A percentile compares a stretch with the other conserved stretches of the same genome.
These are phyloP conservation scores for Pleurozium schreberi DNA, from an alignment of 225 moss, liverwort and hornwort species.

Conservation along the genomic window DNA sequence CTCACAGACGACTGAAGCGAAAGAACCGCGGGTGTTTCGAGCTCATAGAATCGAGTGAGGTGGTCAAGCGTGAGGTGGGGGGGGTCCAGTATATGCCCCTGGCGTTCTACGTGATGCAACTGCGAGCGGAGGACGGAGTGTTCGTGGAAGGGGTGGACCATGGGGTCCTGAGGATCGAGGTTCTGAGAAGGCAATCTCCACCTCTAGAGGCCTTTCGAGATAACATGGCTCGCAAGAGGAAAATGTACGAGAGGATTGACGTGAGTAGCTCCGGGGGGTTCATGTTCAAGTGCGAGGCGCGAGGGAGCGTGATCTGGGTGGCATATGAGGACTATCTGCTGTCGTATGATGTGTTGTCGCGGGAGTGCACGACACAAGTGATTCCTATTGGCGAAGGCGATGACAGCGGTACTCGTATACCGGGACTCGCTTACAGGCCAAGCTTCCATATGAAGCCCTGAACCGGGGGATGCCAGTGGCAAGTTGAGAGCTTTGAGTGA, in stretches of 20 bases:
- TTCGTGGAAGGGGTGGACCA: not conserved
- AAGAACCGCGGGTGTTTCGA: not conserved
- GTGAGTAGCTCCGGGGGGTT: not conserved
- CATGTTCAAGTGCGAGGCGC: not conserved
- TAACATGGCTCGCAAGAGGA: not conserved
- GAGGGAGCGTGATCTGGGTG: not conserved
- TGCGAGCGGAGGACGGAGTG: not conserved
- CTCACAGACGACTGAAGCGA: not conserved
- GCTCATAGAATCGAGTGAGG: not conserved
- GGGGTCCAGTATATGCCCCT: not conserved
- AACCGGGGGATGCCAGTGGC: not conserved
- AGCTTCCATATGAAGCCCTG: not conserved
- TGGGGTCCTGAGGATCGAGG: not conserved
- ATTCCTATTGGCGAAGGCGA: not conserved
- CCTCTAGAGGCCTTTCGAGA: too few relatives aligned
- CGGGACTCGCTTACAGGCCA: not conserved
- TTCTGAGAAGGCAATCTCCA: too few relatives aligned
- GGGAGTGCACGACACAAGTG: not conserved
- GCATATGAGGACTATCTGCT: not conserved
- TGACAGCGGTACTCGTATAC: too few relatives aligned
- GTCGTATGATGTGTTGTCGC: not conserved
- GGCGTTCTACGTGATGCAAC: not conserved
- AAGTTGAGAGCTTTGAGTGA: not conserved
- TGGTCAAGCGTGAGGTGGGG: not conserved
- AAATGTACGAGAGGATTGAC: not conserved